These are phyloP conservation scores for Oehlia diaphana DNA, from an alignment of 192 early-diverging fungal genomes.

Conservation along the genomic window DNA sequence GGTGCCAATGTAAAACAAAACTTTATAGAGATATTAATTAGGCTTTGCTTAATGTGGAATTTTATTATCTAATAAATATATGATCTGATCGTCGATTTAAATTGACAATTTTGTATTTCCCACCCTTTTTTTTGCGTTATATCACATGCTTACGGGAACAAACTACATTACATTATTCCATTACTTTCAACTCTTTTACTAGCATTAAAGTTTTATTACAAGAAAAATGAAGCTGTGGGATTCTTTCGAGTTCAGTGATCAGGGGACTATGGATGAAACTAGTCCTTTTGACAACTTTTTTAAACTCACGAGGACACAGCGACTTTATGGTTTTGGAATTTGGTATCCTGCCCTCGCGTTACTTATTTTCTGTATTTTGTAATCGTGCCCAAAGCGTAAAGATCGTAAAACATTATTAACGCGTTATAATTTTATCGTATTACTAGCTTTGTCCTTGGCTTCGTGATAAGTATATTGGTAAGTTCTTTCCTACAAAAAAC, in stretches of 20 bases:
- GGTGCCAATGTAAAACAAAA: no score
- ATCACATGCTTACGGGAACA: background rate
- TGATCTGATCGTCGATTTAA: background rate
- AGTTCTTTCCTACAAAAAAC: background rate
- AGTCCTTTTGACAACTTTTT: constrained; percentile 43
- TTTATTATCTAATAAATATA: no score
- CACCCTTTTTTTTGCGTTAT: background rate
- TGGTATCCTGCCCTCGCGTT: constrained; percentile 39
- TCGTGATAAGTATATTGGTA: constrained; percentile 78
- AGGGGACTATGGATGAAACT: constrained; percentile 53
- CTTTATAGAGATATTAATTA: no score
- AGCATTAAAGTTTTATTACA: background rate
- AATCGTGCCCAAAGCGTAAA: background rate
- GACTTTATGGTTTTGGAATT: constrained; percentile 78
- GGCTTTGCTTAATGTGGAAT: no score
- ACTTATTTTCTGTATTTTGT: background rate
- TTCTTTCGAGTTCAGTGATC: constrained; percentile 37
- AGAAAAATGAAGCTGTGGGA: constrained; percentile 25
- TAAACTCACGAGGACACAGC: constrained; percentile 60
- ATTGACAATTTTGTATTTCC: background rate
- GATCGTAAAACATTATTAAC: background rate
- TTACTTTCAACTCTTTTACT: background rate
- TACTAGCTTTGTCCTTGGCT: constrained; percentile 78
- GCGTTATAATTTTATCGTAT: background rate
- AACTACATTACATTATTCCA: background rate